These are phyloP conservation scores for Pigoraptor vietnamica DNA, from an alignment of 78 protist genomes.

Conservation along the genomic window DNA sequence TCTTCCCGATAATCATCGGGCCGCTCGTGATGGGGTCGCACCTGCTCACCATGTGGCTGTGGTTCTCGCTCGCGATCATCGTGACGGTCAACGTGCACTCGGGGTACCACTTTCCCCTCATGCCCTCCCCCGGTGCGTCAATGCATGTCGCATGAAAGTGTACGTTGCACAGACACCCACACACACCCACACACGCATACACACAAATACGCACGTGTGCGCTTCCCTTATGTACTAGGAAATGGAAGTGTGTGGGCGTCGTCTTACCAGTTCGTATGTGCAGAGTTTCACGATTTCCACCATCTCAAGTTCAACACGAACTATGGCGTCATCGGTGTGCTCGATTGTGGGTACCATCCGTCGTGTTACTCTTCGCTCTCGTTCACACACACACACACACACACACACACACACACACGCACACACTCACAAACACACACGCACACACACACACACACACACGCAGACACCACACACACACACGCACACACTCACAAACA, in stretches of 20 bases:
- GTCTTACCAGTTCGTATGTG: no score
- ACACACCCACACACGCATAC: not conserved
- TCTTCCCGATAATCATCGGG: not conserved
- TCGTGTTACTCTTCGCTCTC: no score
- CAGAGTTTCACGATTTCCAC: constrained; percentile 20
- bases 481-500: not conserved
- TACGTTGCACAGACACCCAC: no score
- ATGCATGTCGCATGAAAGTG: not conserved
- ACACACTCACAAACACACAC: not conserved
- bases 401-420: not conserved
- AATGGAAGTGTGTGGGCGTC: no score
- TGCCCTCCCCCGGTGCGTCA: constrained; percentile 1
- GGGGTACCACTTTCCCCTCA: constrained; percentile 4
- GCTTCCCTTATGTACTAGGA: not conserved
- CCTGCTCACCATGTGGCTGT: not conserved
- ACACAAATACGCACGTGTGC: not conserved
- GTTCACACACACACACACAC: not conserved
- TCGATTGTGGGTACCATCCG: constrained; percentile 2
- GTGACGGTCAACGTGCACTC: not conserved
- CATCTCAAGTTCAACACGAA: not conserved
- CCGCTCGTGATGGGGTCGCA: constrained; percentile 13
- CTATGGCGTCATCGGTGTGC: constrained; percentile 9
- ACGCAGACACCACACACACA: not conserved
- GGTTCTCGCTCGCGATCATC: constrained; percentile 3
- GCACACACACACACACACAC: not conserved